Evolutionary conservation across 2,329 filamentous ascomycete genomes (phyloP).

Genomic region (Zalaria sp.): DNA sequence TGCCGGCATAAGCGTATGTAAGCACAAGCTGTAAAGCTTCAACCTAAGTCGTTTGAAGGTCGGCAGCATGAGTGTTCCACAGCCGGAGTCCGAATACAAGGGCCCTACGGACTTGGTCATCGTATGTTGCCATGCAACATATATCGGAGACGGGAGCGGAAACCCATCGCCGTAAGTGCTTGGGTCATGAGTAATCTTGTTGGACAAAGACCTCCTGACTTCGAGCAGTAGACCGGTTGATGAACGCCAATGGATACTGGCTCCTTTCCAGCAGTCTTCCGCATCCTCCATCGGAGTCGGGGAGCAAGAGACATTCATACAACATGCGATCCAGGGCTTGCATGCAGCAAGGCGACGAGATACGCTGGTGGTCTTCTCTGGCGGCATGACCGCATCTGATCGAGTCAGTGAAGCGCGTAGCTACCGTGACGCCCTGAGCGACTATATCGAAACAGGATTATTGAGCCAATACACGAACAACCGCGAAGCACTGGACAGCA

Average conservation of each 20-base stretch:
- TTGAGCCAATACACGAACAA: conserved; percentile 9
- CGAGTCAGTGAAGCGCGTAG: conserved; percentile 14
- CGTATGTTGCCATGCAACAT: conserved; percentile 77
- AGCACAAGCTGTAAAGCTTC: too few species aligned
- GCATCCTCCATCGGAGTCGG: conserved; percentile 32
- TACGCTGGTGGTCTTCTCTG: conserved; percentile 56
- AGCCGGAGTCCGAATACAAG: too few species aligned
- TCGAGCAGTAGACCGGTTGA: conserved; percentile 13
- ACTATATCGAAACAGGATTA: conserved; percentile 1
- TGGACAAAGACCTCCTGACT: background rate
- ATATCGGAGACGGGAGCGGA: conserved; percentile 31
- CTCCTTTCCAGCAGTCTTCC: conserved; percentile 50
- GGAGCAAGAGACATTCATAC: conserved; percentile 67
- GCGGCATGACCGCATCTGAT: conserved; percentile 34
- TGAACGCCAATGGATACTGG: conserved; percentile 49
- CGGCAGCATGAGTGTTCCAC: too few species aligned
- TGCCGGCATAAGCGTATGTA: too few species aligned
- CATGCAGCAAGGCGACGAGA: conserved; percentile 16
- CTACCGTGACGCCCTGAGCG: conserved; percentile 10
- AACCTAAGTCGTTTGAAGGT: too few species aligned
- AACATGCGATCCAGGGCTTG: conserved; percentile 45
- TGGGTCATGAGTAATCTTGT: background rate
- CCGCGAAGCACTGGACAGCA: conserved; percentile 6
- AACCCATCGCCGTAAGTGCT: conserved; percentile 13
- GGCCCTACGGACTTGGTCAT: conserved; percentile 41